Percentiles rank a stretch among this genome's conserved stretches.
Evolutionary conservation across 495 filamentous ascomycete genomes (phyloP).

Genomic region (Sphaerosporella brunnea): DNA sequence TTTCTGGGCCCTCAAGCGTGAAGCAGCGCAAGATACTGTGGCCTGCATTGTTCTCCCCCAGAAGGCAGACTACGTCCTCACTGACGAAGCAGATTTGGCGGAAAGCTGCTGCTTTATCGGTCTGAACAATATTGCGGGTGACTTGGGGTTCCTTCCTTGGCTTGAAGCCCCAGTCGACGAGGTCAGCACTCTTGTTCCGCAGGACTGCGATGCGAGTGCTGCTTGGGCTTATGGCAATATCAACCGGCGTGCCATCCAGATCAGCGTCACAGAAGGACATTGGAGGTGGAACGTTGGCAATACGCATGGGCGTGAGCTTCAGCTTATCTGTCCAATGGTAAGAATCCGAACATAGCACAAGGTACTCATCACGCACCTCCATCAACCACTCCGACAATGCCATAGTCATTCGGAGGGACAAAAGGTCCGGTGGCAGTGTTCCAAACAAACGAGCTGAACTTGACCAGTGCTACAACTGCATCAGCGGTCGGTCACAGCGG

Average conservation of each 20-base stretch:
- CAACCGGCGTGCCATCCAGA: conserved; percentile 44
- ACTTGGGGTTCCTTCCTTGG: not conserved
- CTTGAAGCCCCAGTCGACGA: conserved; percentile 44
- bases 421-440: conserved; percentile 49
- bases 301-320: conserved; percentile 69
- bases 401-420: conserved; percentile 55
- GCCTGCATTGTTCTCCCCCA: not conserved
- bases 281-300: conserved; percentile 76
- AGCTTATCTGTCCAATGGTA: conserved; percentile 34
- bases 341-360: not conserved
- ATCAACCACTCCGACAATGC: conserved; percentile 73
- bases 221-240: conserved; percentile 53
- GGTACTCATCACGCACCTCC: conserved; percentile 37
- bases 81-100: conserved; percentile 22
- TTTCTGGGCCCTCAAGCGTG: not conserved
- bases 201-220: conserved; percentile 55
- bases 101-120: not conserved
- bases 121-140: not conserved
- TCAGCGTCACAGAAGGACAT: conserved; percentile 68
- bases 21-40: not conserved
- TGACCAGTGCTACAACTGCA: conserved; percentile 30
- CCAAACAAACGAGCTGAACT: conserved; percentile 51
- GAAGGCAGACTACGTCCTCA: conserved; percentile 13
- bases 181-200: conserved; percentile 41
- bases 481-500: not conserved